phyloP scores from a whole-genome alignment of 1,284 basidiomycete genomes.

The Lignosus rhinocerotis region DNA sequence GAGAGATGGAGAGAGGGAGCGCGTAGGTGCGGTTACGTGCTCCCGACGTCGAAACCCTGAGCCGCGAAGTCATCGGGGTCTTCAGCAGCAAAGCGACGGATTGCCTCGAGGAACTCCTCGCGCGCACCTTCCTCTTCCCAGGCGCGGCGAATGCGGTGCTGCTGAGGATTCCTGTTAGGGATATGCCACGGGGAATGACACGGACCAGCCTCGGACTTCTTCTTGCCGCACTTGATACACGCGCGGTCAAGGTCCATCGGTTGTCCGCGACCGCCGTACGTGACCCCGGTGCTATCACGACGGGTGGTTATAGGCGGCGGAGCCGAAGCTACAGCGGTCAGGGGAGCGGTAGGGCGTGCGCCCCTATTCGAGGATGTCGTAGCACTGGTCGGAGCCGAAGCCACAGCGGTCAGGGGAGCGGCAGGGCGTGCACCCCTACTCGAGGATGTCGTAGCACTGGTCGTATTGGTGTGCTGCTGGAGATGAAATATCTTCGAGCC shows the following conservation, averaged over 20 bases:
- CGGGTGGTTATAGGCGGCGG: neutral
- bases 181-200: constrained; percentile 4
- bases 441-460: no score
- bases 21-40: neutral
- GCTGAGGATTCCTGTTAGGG: neutral
- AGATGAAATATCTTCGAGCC: neutral
- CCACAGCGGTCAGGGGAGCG: no score
- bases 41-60: constrained; percentile 4
- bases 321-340: neutral
- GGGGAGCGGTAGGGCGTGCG: neutral
- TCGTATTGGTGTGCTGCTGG: neutral
- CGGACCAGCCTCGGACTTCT: neutral
- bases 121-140: neutral
- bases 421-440: no score
- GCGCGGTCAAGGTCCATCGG: constrained; percentile 17
- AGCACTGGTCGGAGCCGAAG: no score
- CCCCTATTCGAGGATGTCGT: neutral
- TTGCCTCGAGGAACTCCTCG: neutral
- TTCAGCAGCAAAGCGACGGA: neutral
- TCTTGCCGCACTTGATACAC: constrained; percentile 11
- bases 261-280: constrained; percentile 10
- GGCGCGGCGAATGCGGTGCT: neutral
- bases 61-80: constrained; percentile 1
- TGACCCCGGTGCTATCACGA: constrained; percentile 6
- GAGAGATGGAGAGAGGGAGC: neutral